These are phyloP conservation scores for Massarina eburnea DNA, from an alignment of 2,329 filamentous ascomycete genomes.

Conservation along the genomic window DNA sequence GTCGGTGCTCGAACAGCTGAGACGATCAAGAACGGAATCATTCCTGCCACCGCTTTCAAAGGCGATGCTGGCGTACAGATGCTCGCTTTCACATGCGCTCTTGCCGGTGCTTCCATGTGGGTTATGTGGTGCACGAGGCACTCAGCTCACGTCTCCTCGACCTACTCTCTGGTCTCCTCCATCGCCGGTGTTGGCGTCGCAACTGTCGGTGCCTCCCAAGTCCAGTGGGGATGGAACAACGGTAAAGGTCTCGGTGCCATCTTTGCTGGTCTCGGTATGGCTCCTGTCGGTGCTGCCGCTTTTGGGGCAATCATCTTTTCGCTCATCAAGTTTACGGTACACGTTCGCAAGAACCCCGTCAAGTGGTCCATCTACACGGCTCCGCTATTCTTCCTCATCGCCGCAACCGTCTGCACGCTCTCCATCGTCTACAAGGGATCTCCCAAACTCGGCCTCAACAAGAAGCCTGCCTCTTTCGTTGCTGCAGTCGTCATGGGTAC, in stretches of 20 bases:
- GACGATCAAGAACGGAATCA: slow-evolving; percentile 75
- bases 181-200: slow-evolving; percentile 52
- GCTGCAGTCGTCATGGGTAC: slow-evolving; percentile 66
- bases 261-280: slow-evolving; percentile 68
- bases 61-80: slow-evolving; percentile 52
- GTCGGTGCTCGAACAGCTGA: slow-evolving; percentile 60
- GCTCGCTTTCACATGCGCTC: slow-evolving; percentile 59
- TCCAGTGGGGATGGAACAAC: slow-evolving; percentile 62
- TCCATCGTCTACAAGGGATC: slow-evolving; percentile 83
- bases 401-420: slow-evolving; percentile 72
- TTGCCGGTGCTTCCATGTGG: slow-evolving; percentile 68
- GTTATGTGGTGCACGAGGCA: slow-evolving; percentile 79
- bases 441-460: slow-evolving; percentile 64
- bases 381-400: slow-evolving; percentile 76
- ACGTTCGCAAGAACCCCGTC: slow-evolving; percentile 70
- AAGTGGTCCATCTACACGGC: slow-evolving; percentile 73
- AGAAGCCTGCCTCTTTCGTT: slow-evolving; percentile 69
- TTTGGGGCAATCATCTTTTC: slow-evolving; percentile 71
- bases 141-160: slow-evolving; percentile 66
- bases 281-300: slow-evolving; percentile 65
- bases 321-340: slow-evolving; percentile 72
- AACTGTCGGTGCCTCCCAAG: slow-evolving; percentile 57
- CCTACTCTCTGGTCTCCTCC: slow-evolving; percentile 55
- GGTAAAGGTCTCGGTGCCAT: slow-evolving; percentile 68
- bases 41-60: slow-evolving; percentile 50